phyloP scores from a whole-genome alignment of 2,329 filamentous ascomycete species.

The Ramichloridium luteum region DNA sequence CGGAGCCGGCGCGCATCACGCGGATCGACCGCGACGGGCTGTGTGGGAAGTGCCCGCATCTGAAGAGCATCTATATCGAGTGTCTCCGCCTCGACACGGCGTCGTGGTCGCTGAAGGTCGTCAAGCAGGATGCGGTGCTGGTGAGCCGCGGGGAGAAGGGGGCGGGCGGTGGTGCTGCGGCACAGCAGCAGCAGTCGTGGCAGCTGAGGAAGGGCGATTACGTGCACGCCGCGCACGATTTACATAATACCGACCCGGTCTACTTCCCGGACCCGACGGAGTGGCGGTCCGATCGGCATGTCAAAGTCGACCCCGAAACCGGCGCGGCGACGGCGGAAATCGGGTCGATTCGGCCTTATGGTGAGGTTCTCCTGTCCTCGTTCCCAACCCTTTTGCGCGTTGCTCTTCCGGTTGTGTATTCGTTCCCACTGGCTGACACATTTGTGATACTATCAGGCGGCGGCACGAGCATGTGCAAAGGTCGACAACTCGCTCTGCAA shows the following conservation, averaged over 20 bases:
- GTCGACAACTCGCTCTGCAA: constrained; percentile 38
- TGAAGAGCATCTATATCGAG: constrained; percentile 29
- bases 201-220: constrained; percentile 25
- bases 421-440: neutral
- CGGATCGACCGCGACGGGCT: constrained; percentile 24
- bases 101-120: constrained; percentile 25
- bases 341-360: constrained; percentile 35
- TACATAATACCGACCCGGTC: constrained; percentile 26
- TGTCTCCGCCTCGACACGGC: constrained; percentile 25
- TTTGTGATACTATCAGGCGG: constrained; percentile 24
- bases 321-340: constrained; percentile 25
- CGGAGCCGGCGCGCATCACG: constrained; percentile 22
- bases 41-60: constrained; percentile 22
- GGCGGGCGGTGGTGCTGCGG: constrained; percentile 6
- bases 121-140: constrained; percentile 26
- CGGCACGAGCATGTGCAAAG: constrained; percentile 38
- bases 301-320: constrained; percentile 19
- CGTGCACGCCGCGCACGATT: constrained; percentile 25
- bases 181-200: too few relatives aligned
- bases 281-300: constrained; percentile 25
- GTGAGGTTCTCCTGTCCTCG: too few relatives aligned
- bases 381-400: too few relatives aligned
- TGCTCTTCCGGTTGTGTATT: too few relatives aligned
- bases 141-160: constrained; percentile 24
- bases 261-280: constrained; percentile 23